These are phyloP conservation scores for Dryadomyces quercus-mongolicae DNA, from an alignment of 2,329 filamentous ascomycete species.

Conservation along the genomic window DNA sequence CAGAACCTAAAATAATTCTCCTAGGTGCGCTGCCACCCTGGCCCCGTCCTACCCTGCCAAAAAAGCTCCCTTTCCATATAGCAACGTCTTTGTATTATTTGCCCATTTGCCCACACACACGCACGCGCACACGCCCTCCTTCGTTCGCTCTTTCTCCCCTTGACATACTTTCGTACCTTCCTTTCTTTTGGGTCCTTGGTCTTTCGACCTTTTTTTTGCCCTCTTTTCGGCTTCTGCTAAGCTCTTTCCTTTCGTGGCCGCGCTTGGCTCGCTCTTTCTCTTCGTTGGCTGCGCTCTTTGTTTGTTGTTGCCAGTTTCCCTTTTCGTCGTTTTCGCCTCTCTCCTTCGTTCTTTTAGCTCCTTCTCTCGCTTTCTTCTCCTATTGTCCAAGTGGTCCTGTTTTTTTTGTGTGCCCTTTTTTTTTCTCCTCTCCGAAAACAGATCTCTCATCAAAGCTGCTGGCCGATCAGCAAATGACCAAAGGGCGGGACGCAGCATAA, in stretches of 20 bases:
- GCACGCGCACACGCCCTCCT: too few species aligned
- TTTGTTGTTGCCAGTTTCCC: constrained; percentile 6
- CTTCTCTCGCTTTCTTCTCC: background rate
- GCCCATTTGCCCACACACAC: too few species aligned
- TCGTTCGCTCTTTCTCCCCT: background rate
- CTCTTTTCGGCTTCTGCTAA: background rate
- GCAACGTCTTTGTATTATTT: background rate
- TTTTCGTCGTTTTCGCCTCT: background rate
- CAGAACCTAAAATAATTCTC: background rate
- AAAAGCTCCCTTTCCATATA: background rate
- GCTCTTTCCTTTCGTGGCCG: background rate
- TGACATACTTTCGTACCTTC: background rate
- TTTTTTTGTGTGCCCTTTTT: too few species aligned
- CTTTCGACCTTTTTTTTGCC: background rate
- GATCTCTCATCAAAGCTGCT: background rate
- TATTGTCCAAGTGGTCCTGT: background rate
- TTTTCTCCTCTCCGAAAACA: background rate
- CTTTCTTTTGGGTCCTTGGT: too few species aligned
- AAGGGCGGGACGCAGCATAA: background rate
- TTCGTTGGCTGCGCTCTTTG: background rate
- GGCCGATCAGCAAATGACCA: background rate
- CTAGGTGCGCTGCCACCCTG: background rate
- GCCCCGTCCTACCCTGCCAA: too few species aligned
- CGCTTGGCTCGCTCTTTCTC: background rate
- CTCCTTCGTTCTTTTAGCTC: background rate